A percentile compares a stretch with the other conserved stretches of the same genome.
phyloP scores from a whole-genome alignment of 257 asterid species.

The Ocimum tenuiflorum region DNA sequence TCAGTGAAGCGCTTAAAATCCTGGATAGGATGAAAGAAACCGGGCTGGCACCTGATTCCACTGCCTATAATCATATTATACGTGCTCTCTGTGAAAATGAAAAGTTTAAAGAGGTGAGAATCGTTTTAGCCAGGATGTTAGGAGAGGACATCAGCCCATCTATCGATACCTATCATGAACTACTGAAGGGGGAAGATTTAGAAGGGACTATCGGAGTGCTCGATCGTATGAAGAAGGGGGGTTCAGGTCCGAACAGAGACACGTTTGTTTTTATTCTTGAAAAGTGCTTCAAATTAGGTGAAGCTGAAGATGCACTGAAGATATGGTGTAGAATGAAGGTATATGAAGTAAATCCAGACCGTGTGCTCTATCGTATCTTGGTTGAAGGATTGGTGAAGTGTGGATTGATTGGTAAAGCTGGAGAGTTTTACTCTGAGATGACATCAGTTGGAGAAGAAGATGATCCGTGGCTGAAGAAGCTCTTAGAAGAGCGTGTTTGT shows the following conservation, averaged over 20 bases:
- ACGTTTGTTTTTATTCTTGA: slow-evolving; percentile 45
- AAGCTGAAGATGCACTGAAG: slow-evolving; percentile 53
- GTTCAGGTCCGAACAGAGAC: slow-evolving; percentile 53
- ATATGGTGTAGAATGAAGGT: slow-evolving; percentile 57
- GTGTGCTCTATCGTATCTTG: slow-evolving; percentile 39
- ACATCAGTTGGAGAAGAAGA: slow-evolving; percentile 30
- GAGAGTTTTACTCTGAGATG: slow-evolving; percentile 67
- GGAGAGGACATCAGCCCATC: slow-evolving; percentile 50
- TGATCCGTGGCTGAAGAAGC: slow-evolving; percentile 57
- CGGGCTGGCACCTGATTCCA: slow-evolving; percentile 43
- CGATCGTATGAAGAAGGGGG: slow-evolving; percentile 42
- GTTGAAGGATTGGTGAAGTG: slow-evolving; percentile 60
- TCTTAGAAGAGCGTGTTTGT: slow-evolving; percentile 27
- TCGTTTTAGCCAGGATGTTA: slow-evolving; percentile 50
- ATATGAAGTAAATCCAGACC: slow-evolving; percentile 40
- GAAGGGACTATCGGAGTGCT: slow-evolving; percentile 55
- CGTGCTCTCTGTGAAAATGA: slow-evolving; percentile 60
- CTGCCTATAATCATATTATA: slow-evolving; percentile 61
- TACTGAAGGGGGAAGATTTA: slow-evolving; percentile 43
- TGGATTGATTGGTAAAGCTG: slow-evolving; percentile 50
- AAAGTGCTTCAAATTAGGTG: slow-evolving; percentile 36
- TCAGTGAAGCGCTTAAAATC: slow-evolving; percentile 60
- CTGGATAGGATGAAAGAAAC: slow-evolving; percentile 54
- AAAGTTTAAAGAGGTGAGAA: slow-evolving; percentile 60
- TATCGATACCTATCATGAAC: slow-evolving; percentile 63